These are phyloP conservation scores for Saccharomycopsis capsularis DNA, from an alignment of 805 yeast genomes.

Conservation along the genomic window DNA sequence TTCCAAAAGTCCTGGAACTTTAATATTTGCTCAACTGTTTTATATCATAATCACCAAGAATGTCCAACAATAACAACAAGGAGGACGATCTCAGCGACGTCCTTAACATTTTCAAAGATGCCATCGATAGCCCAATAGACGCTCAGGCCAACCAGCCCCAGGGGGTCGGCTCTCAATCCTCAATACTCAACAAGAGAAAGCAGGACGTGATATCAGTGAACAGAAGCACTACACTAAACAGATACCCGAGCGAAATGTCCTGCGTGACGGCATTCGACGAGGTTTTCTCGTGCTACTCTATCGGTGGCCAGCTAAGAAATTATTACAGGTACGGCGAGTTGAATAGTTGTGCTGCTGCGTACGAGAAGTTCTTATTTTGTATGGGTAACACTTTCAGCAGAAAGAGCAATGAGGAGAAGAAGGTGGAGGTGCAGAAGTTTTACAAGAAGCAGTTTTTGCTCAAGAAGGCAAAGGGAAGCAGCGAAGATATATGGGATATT, in stretches of 20 bases:
- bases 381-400: constrained; percentile 51
- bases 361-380: constrained; percentile 77
- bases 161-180: too few relatives aligned
- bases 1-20: too few relatives aligned
- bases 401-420: constrained; percentile 33
- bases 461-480: constrained; percentile 59
- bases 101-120: constrained; percentile 16
- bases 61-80: not conserved
- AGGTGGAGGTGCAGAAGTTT: constrained; percentile 54
- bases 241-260: constrained; percentile 37
- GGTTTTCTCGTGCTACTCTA: constrained; percentile 73
- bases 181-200: constrained; percentile 6
- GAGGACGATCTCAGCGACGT: constrained; percentile 18
- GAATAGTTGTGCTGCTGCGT: constrained; percentile 60
- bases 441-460: constrained; percentile 57
- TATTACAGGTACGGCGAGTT: constrained; percentile 80
- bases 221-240: constrained; percentile 2
- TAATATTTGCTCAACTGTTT: too few relatives aligned
- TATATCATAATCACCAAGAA: too few relatives aligned
- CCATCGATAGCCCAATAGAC: constrained; percentile 6
- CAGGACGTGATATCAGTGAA: constrained; percentile 5
- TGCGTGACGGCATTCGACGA: constrained; percentile 85
- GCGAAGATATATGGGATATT: constrained; percentile 79
- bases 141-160: not conserved
- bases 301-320: constrained; percentile 84